Conservation (phyloP, 305 asterid genomes). For the Fraxinus paxiana region DNA sequence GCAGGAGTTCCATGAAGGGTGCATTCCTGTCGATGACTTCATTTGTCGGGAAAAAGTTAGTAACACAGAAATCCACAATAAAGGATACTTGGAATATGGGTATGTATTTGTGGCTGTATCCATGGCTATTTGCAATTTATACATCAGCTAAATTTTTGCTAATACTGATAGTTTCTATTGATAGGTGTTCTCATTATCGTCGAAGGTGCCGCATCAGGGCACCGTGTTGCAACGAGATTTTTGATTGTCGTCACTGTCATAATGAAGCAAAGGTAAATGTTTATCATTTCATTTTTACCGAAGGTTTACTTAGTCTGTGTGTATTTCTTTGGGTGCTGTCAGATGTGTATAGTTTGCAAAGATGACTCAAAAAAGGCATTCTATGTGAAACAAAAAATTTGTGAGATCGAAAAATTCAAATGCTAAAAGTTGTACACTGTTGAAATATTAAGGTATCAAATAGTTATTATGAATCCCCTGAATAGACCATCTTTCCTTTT, state of each 20-base stretch:
- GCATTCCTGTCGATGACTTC: constrained; percentile 21
- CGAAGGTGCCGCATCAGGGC: constrained; percentile 79
- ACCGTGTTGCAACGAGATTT: constrained; percentile 79
- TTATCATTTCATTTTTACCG: background rate
- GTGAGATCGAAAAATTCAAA: background rate
- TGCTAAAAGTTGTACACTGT: background rate
- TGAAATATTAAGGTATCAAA: background rate
- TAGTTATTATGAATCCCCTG: background rate
- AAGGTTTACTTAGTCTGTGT: background rate
- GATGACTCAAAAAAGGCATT: background rate
- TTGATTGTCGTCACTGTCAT: constrained; percentile 86
- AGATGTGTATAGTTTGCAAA: background rate
- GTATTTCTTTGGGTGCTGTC: background rate
- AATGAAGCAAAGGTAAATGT: constrained; percentile 67
- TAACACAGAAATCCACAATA: constrained; percentile 37
- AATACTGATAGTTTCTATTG: constrained; percentile 16
- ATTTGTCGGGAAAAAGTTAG: constrained; percentile 23
- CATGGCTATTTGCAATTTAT: background rate
- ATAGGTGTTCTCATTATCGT: constrained; percentile 76
- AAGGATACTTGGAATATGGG: constrained; percentile 70
- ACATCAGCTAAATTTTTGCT: constrained; percentile 8
- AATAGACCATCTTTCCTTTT: background rate
- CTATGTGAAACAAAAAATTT: background rate
- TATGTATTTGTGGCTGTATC: constrained; percentile 31
- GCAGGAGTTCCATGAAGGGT: constrained; percentile 27